Conservation (phyloP, 2,329 filamentous ascomycete species). For the Fusarium dimerum region DNA sequence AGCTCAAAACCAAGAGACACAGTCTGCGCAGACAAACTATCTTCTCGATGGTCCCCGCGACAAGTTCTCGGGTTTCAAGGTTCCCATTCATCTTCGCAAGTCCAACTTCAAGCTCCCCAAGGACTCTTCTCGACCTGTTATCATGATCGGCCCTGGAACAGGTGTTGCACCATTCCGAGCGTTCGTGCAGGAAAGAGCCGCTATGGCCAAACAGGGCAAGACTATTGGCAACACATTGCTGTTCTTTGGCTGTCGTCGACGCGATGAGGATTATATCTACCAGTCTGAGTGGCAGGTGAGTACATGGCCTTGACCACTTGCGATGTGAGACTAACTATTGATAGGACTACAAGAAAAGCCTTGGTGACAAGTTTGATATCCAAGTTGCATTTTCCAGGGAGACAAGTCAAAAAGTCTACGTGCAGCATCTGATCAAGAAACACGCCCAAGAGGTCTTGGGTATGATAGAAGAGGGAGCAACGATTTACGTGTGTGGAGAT, state of each 20-base stretch:
- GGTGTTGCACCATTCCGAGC: constrained; percentile 8
- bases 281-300: not conserved
- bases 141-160: constrained; percentile 11
- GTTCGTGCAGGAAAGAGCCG: constrained; percentile 2
- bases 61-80: not conserved
- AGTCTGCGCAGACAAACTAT: not conserved
- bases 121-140: not conserved
- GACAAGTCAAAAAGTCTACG: not conserved
- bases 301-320: not conserved
- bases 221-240: not conserved
- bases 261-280: constrained; percentile 1
- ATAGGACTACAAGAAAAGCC: not conserved
- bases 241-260: constrained; percentile 3
- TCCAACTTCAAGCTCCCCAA: constrained; percentile 6
- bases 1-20: not conserved
- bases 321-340: not conserved
- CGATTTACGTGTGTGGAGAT: constrained; percentile 6
- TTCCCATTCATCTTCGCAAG: constrained; percentile 1
- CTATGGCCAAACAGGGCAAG: not conserved
- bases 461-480: not conserved
- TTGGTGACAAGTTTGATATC: not conserved
- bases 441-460: not conserved
- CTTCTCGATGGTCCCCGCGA: not conserved
- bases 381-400: constrained; percentile 1
- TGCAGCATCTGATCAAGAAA: constrained; percentile 1